These are phyloP conservation scores for Schizosaccharomyces japonicus DNA, from an alignment of 805 yeast species.

Conservation along the genomic window DNA sequence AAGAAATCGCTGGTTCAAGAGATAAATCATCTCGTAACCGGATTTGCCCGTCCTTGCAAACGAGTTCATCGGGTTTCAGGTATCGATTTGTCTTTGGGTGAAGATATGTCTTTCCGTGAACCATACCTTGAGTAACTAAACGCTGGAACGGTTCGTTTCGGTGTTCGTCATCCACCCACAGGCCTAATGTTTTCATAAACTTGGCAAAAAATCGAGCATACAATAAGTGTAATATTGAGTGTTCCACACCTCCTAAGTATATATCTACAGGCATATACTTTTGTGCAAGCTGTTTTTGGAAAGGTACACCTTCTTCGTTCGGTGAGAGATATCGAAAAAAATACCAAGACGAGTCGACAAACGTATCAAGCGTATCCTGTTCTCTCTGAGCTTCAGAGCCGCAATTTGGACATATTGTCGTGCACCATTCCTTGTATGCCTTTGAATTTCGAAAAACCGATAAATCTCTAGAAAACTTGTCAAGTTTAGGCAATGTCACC, in stretches of 20 bases:
- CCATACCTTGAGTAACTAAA: constrained; percentile 92
- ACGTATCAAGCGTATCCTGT: constrained; percentile 96
- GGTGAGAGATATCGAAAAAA: constrained; percentile 66
- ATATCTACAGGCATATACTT: constrained; percentile 59
- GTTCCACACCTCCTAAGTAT: constrained; percentile 89
- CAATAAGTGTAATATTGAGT: constrained; percentile 75
- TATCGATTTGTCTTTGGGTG: constrained; percentile 55
- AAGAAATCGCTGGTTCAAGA: constrained; percentile 29
- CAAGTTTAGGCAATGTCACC: constrained; percentile 40
- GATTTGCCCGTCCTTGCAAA: constrained; percentile 13
- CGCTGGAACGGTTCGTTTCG: constrained; percentile 61
- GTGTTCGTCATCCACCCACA: constrained; percentile 35
- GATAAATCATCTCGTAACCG: constrained; percentile 22
- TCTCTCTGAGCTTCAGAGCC: constrained; percentile 49
- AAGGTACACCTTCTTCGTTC: constrained; percentile 31
- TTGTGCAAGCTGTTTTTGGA: constrained; percentile 27
- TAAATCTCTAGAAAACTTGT: constrained; percentile 24
- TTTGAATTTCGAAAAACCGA: too few species aligned
- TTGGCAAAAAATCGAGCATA: constrained; percentile 73
- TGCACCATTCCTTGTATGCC: constrained; percentile 44
- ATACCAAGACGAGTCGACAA: constrained; percentile 96
- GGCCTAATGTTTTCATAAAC: constrained; percentile 40
- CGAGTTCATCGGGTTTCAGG: constrained; percentile 57
- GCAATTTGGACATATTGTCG: constrained; percentile 65
- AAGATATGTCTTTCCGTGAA: constrained; percentile 64